Percentiles rank a stretch among this genome's conserved stretches.
phyloP scores from a whole-genome alignment of 768 basidiomycete species.

The Amanita rubescens region DNA sequence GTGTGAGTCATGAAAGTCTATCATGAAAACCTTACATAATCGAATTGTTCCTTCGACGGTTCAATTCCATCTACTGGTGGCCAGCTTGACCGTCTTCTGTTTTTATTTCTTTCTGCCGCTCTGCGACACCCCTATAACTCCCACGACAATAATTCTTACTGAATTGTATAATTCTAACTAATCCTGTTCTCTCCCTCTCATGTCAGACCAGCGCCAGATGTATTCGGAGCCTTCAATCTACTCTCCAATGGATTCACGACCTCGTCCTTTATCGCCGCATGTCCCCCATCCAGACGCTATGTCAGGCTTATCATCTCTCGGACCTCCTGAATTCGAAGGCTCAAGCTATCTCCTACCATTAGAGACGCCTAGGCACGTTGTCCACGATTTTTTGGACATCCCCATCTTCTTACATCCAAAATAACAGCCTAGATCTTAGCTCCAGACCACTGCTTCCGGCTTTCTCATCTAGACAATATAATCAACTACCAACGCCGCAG shows the following conservation, averaged over 20 bases:
- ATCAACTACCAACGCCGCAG: slow-evolving; percentile 31
- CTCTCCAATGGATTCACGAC: not conserved
- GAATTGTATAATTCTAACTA: slow-evolving; percentile 2
- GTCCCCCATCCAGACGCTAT: not conserved
- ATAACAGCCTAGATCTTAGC: slow-evolving; percentile 12
- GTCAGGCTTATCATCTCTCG: not conserved
- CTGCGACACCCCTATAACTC: slow-evolving; percentile 10
- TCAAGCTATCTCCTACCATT: slow-evolving; percentile 7
- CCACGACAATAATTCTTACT: slow-evolving; percentile 9
- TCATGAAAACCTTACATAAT: slow-evolving; percentile 6
- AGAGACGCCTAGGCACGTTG: slow-evolving; percentile 2
- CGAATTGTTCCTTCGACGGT: not conserved
- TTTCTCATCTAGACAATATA: slow-evolving; percentile 20
- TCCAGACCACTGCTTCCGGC: slow-evolving; percentile 13
- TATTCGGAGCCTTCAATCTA: not conserved
- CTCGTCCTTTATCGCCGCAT: not conserved
- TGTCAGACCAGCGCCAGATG: not conserved
- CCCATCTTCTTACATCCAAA: not conserved
- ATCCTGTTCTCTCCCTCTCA: slow-evolving; percentile 3
- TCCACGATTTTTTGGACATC: slow-evolving; percentile 8
- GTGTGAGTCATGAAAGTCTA: slow-evolving; percentile 7
- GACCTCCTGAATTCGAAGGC: not conserved
- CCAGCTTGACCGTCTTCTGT: not conserved
- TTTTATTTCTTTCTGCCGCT: not conserved
- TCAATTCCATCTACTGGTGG: not conserved